Evolutionary conservation across 2,329 filamentous ascomycete genomes (phyloP).

Genomic region (Colletotrichum euphorbiae): DNA sequence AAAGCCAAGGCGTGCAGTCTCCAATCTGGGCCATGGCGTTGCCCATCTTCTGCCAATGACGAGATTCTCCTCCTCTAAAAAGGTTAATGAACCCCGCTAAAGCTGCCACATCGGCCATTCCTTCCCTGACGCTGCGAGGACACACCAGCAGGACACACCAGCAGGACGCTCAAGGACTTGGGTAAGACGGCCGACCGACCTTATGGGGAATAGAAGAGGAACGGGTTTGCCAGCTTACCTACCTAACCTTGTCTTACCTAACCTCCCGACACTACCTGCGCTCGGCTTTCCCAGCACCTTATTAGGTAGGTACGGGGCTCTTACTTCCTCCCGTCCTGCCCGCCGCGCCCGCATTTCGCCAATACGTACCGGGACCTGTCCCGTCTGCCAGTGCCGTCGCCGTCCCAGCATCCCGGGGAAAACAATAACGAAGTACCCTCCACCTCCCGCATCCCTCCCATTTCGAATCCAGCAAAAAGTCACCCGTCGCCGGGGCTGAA

Average conservation of each 20-base stretch:
- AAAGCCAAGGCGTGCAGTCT: constrained; percentile 19
- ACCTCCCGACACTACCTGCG: neutral
- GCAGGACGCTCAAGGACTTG: neutral
- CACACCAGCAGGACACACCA: neutral
- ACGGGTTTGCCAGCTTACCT: neutral
- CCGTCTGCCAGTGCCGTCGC: constrained; percentile 2
- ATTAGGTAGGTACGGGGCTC: too few relatives aligned
- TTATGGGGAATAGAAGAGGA: neutral
- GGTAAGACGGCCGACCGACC: neutral
- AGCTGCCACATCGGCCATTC: constrained; percentile 40
- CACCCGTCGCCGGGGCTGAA: constrained; percentile 15
- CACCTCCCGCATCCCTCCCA: constrained; percentile 29
- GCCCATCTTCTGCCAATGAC: constrained; percentile 38
- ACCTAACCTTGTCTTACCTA: neutral
- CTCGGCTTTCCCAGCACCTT: neutral
- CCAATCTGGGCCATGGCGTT: constrained; percentile 33
- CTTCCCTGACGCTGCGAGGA: neutral
- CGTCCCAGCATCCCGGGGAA: constrained; percentile 5
- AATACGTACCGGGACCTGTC: constrained; percentile 24
- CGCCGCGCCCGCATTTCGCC: neutral
- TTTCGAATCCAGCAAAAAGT: constrained; percentile 35
- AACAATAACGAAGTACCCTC: constrained; percentile 31
- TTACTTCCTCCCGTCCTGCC: neutral
- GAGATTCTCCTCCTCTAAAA: constrained; percentile 36
- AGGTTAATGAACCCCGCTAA: constrained; percentile 39